Conservation (phyloP, 169 alveolate genomes). For the Eimeria falciformis region DNA sequence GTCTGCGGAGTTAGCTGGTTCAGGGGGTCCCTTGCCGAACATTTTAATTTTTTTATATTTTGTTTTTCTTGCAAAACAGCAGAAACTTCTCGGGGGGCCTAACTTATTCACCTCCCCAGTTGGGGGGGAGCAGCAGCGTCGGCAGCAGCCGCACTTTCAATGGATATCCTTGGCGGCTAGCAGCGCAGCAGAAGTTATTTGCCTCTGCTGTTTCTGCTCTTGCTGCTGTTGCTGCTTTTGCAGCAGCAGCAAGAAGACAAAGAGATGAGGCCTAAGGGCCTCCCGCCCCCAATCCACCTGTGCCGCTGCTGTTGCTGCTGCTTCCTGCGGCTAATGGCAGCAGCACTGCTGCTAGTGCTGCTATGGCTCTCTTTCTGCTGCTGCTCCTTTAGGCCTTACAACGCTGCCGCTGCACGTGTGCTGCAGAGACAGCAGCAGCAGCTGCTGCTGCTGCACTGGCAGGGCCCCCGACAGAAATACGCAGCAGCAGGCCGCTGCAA, state of each 20-base stretch:
- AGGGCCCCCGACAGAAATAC: neutral
- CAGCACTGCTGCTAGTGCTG: neutral
- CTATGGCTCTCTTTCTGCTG: neutral
- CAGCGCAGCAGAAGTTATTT: neutral
- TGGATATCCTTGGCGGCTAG: neutral
- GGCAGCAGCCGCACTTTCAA: too few species aligned
- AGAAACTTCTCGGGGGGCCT: too few species aligned
- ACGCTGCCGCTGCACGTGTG: neutral
- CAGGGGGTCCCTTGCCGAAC: too few species aligned
- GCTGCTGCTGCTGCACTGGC: neutral
- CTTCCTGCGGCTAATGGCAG: neutral
- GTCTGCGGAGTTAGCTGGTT: too few species aligned
- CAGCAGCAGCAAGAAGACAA: slow-evolving; percentile 42
- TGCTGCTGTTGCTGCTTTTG: neutral
- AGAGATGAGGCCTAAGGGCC: neutral
- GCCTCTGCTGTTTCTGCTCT: neutral
- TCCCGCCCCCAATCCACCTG: neutral
- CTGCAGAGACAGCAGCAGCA: slow-evolving; percentile 6
- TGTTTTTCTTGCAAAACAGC: too few species aligned
- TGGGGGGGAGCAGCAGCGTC: too few species aligned
- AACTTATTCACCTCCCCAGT: too few species aligned
- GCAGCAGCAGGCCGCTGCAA: neutral
- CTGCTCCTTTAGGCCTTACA: neutral
- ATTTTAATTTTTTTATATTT: too few species aligned
- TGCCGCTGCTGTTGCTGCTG: neutral